These are phyloP conservation scores for Mortierella sp. DNA, from an alignment of 371 early-diverging fungal genomes.

Conservation along the genomic window DNA sequence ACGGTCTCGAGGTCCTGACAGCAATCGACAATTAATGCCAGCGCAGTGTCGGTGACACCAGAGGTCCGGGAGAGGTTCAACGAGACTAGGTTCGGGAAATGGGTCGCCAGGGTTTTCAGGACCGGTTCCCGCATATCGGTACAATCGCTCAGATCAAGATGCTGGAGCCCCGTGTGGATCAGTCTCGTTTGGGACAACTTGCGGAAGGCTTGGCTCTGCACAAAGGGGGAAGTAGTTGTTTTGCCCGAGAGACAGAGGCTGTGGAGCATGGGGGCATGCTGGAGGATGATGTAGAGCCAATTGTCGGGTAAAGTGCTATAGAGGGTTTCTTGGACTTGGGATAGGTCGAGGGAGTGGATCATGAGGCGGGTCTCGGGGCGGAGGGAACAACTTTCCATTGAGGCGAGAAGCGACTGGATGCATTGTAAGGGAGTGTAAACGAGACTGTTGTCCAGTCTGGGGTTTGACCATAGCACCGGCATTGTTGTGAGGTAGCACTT, in stretches of 20 bases:
- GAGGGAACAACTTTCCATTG: constrained; percentile 19
- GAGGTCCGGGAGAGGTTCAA: constrained; percentile 41
- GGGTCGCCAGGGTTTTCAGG: constrained; percentile 27
- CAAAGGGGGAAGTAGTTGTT: constrained; percentile 45
- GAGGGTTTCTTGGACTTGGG: constrained; percentile 40
- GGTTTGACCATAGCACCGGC: constrained; percentile 34
- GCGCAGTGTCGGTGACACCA: constrained; percentile 43
- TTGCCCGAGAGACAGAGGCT: constrained; percentile 50
- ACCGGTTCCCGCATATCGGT: constrained; percentile 47
- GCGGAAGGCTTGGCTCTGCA: constrained; percentile 41
- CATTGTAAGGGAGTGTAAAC: constrained; percentile 46
- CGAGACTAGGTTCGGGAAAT: constrained; percentile 47
- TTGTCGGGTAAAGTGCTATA: constrained; percentile 47
- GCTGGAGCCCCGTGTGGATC: constrained; percentile 27
- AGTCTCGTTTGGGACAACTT: constrained; percentile 26
- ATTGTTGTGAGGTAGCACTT: constrained; percentile 37
- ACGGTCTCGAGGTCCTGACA: constrained; percentile 46
- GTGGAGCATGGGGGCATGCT: constrained; percentile 35
- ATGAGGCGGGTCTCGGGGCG: constrained; percentile 19
- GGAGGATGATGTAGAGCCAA: constrained; percentile 45
- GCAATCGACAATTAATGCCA: constrained; percentile 45
- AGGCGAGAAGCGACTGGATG: constrained; percentile 35
- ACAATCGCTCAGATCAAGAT: constrained; percentile 50
- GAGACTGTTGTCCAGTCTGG: constrained; percentile 37
- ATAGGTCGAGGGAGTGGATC: constrained; percentile 36